These are phyloP conservation scores for Apiotrichum gracile DNA, from an alignment of 1,284 basidiomycete species.

Conservation along the genomic window DNA sequence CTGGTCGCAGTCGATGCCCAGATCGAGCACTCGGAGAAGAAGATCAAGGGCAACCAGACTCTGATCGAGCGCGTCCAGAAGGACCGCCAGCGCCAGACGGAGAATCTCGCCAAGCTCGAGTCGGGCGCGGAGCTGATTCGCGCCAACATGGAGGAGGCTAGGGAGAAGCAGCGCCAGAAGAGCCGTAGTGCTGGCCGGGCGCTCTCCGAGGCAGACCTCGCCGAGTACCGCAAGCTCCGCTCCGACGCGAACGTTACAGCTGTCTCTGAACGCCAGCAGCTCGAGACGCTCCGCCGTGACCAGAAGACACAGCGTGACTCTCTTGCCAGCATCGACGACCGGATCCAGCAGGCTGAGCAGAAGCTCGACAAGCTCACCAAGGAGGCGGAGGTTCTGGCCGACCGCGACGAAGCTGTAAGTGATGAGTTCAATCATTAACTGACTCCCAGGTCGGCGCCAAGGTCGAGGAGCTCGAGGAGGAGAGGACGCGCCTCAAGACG, in stretches of 20 bases:
- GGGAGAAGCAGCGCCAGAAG: conserved; percentile 69
- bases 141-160: conserved; percentile 66
- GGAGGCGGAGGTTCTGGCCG: conserved; percentile 56
- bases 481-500: conserved; percentile 32
- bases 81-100: conserved; percentile 62
- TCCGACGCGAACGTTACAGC: conserved; percentile 64
- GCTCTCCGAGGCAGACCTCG: conserved; percentile 73
- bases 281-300: conserved; percentile 76
- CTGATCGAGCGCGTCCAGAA: conserved; percentile 61
- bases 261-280: conserved; percentile 77
- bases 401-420: conserved; percentile 58
- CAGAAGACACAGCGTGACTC: conserved; percentile 66
- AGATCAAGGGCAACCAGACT: conserved; percentile 63
- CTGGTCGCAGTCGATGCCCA: conserved; percentile 76
- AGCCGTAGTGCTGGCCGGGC: conserved; percentile 65
- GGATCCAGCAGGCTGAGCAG: conserved; percentile 60
- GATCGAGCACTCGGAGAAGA: conserved; percentile 75
- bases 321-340: conserved; percentile 54
- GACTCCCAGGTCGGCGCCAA: background rate
- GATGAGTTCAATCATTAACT: background rate
- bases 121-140: conserved; percentile 64
- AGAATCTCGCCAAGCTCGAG: conserved; percentile 57
- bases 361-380: conserved; percentile 59
- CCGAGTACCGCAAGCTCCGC: conserved; percentile 72
- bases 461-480: conserved; percentile 53